Evolutionary conservation across 225 moss, liverwort and hornwort genomes (phyloP).

Genomic region (Pseudisothecium myosuroides): DNA sequence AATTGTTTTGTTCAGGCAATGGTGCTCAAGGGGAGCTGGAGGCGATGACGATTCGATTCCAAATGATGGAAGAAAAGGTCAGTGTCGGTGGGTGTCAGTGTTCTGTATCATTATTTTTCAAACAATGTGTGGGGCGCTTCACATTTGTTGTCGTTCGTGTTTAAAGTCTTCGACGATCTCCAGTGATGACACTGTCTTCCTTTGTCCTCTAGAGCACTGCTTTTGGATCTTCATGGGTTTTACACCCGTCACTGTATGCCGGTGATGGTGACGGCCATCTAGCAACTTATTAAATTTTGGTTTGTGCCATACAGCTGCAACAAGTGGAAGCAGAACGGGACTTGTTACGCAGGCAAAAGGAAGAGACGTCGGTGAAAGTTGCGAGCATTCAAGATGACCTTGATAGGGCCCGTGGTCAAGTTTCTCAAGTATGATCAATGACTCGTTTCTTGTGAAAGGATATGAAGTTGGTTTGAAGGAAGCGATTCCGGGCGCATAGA

Average conservation of each 20-base stretch:
- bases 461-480: neutral
- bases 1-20: conserved; percentile 1
- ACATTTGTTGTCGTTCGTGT: neutral
- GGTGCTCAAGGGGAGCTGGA: conserved; percentile 43
- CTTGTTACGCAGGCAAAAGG: conserved; percentile 30
- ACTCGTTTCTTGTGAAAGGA: neutral
- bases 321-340: conserved; percentile 39
- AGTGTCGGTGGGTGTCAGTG: neutral
- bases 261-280: neutral
- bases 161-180: neutral
- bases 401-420: conserved; percentile 31
- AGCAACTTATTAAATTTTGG: neutral
- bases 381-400: conserved; percentile 34
- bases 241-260: neutral
- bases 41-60: conserved; percentile 30
- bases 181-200: neutral
- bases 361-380: conserved; percentile 32
- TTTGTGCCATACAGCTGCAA: conserved; percentile 32
- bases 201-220: neutral
- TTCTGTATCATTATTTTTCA: neutral
- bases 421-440: conserved; percentile 27
- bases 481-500: neutral
- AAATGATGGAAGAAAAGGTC: conserved; percentile 45
- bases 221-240: neutral
- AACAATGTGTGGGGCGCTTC: neutral